A percentile compares a stretch with the other conserved stretches of the same genome.
Evolutionary conservation across 2,329 filamentous ascomycete species (phyloP).

Genomic region (Onygena corvina): DNA sequence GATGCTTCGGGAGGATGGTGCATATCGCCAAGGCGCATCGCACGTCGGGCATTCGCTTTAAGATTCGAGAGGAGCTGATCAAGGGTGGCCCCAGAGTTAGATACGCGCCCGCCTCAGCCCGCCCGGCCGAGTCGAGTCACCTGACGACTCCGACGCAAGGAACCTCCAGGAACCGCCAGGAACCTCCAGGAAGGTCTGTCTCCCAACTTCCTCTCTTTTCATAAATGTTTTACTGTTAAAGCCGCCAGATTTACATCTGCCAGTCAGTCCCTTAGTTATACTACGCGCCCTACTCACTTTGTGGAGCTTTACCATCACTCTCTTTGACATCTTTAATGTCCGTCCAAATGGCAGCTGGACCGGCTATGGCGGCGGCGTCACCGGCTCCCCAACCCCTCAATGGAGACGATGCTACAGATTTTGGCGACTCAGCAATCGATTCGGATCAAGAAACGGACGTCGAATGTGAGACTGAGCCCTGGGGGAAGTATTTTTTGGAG

Average conservation of each 20-base stretch:
- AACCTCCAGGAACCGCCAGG: background rate
- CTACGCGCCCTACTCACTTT: background rate
- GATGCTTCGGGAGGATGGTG: too few relatives aligned
- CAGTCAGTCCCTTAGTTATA: background rate
- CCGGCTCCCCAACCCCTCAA: slow-evolving; percentile 7
- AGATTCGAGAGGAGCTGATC: too few relatives aligned
- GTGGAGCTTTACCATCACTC: background rate
- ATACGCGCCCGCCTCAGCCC: background rate
- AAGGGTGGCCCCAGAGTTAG: too few relatives aligned
- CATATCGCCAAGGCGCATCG: too few relatives aligned
- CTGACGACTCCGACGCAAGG: background rate
- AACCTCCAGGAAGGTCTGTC: background rate
- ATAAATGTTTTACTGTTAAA: background rate
- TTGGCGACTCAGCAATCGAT: slow-evolving; percentile 9
- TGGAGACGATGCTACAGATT: slow-evolving; percentile 7
- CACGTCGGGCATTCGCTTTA: too few relatives aligned
- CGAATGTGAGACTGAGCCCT: slow-evolving; percentile 8
- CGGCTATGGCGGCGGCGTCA: background rate
- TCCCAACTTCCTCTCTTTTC: background rate
- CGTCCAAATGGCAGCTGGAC: background rate
- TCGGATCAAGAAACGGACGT: slow-evolving; percentile 11
- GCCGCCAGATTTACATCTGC: background rate
- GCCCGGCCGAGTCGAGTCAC: background rate
- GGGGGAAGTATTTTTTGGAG: slow-evolving; percentile 9
- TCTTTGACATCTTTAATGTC: background rate